Conservation (phyloP, 371 early-diverging fungal species). For the Mortierella polycephala region DNA sequence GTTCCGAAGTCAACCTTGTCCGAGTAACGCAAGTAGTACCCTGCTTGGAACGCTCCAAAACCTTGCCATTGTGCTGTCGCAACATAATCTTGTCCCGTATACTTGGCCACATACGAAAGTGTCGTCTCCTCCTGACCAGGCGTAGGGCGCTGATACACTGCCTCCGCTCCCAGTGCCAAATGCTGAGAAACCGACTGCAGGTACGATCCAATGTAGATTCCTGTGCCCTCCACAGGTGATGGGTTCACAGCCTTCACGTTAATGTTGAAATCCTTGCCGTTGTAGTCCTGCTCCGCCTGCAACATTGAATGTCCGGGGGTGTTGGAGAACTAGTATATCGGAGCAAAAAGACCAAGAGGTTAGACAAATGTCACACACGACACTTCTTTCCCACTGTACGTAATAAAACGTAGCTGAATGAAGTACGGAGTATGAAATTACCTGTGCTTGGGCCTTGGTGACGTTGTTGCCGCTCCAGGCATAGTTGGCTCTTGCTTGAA, state of each 20-base stretch:
- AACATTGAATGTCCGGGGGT: conserved; percentile 89
- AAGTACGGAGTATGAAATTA: conserved; percentile 40
- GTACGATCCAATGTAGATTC: conserved; percentile 88
- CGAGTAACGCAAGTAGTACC: conserved; percentile 92
- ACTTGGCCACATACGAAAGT: conserved; percentile 81
- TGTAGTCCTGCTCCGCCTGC: conserved; percentile 91
- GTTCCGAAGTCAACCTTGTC: conserved; percentile 95
- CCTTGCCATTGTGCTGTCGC: conserved; percentile 87
- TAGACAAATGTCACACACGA: too few relatives aligned
- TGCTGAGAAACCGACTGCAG: conserved; percentile 91
- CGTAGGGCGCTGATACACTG: conserved; percentile 86
- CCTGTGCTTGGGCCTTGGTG: conserved; percentile 86
- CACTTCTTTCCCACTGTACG: too few relatives aligned
- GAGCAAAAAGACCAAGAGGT: not conserved
- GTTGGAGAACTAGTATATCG: conserved; percentile 62
- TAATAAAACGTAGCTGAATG: not conserved
- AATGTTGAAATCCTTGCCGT: conserved; percentile 85
- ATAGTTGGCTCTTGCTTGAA: conserved; percentile 79
- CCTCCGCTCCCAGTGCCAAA: conserved; percentile 89
- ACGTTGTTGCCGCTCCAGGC: conserved; percentile 68
- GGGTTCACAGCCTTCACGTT: conserved; percentile 96
- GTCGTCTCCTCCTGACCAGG: conserved; percentile 86
- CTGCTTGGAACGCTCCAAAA: conserved; percentile 84
- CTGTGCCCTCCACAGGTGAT: conserved; percentile 89
- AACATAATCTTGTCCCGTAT: conserved; percentile 78